These are phyloP conservation scores for Mycena haematopus DNA, from an alignment of 768 basidiomycete species.

Conservation along the genomic window DNA sequence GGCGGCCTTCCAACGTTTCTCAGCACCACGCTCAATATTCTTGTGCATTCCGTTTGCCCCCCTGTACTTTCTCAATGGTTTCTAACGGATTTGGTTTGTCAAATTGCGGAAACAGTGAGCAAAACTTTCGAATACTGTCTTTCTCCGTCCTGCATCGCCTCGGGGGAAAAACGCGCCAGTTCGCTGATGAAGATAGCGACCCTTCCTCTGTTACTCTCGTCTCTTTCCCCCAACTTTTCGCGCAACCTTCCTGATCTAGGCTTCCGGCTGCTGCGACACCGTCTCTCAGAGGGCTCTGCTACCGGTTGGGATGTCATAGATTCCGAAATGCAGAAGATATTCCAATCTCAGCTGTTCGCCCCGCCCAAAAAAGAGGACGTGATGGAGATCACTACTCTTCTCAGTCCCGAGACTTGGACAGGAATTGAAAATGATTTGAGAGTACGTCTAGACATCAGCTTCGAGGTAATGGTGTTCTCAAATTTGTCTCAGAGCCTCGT, in stretches of 20 bases:
- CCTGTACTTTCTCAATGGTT: constrained; percentile 55
- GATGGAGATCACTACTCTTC: constrained; percentile 44
- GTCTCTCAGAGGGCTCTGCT: constrained; percentile 51
- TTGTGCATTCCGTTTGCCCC: constrained; percentile 49
- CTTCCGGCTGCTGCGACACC: constrained; percentile 49
- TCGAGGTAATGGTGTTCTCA: constrained; percentile 5
- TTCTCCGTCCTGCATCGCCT: constrained; percentile 44
- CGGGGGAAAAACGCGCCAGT: constrained; percentile 41
- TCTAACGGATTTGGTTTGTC: constrained; percentile 53
- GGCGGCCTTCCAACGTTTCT: constrained; percentile 55
- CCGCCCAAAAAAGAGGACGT: constrained; percentile 40
- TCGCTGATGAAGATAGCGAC: constrained; percentile 49
- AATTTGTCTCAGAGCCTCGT: constrained; percentile 30
- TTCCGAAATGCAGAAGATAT: constrained; percentile 32
- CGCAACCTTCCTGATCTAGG: constrained; percentile 40
- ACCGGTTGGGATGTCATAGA: constrained; percentile 47
- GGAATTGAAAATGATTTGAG: constrained; percentile 37
- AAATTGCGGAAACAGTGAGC: constrained; percentile 45
- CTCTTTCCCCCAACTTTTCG: constrained; percentile 37
- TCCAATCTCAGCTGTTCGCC: constrained; percentile 31
- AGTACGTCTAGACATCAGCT: constrained; percentile 34
- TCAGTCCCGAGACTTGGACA: constrained; percentile 47
- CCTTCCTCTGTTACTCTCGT: constrained; percentile 30
- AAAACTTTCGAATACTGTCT: constrained; percentile 51
- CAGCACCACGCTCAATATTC: constrained; percentile 50